Conservation (phyloP, 1,284 basidiomycete species). For the Leccinum glutinopallens region DNA sequence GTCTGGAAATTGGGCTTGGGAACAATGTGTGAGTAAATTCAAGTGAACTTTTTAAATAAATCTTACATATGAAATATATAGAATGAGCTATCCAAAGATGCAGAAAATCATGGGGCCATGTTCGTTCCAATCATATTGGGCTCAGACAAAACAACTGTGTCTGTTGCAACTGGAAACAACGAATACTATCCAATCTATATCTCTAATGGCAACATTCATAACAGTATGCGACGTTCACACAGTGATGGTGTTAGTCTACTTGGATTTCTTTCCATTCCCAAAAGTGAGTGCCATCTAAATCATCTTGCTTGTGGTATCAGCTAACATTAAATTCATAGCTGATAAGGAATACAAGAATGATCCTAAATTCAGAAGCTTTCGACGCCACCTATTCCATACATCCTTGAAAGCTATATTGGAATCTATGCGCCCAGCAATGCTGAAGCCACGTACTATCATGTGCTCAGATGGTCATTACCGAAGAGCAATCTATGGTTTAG, state of each 20-base stretch:
- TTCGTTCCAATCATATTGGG: constrained; percentile 11
- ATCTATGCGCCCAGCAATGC: not conserved
- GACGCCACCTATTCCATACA: not conserved
- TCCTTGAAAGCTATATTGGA: not conserved
- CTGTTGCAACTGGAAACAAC: constrained; percentile 9
- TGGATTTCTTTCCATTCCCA: not conserved
- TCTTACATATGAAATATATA: not conserved
- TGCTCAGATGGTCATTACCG: not conserved
- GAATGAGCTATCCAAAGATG: not conserved
- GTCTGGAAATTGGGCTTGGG: not conserved
- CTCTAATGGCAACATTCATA: not conserved
- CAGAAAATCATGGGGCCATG: not conserved
- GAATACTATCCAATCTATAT: not conserved
- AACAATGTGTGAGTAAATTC: not conserved
- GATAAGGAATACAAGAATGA: not conserved
- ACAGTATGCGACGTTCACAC: not conserved
- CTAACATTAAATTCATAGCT: not conserved
- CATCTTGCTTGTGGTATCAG: not conserved
- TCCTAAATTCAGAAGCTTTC: not conserved
- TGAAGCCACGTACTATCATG: not conserved
- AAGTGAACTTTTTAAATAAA: too few relatives aligned
- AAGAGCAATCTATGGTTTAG: constrained; percentile 3
- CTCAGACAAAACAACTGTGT: constrained; percentile 13
- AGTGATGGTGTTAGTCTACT: not conserved
- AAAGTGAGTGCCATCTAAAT: not conserved